phyloP scores from a whole-genome alignment of 495 filamentous ascomycete genomes.

The Penicillium canescens region DNA sequence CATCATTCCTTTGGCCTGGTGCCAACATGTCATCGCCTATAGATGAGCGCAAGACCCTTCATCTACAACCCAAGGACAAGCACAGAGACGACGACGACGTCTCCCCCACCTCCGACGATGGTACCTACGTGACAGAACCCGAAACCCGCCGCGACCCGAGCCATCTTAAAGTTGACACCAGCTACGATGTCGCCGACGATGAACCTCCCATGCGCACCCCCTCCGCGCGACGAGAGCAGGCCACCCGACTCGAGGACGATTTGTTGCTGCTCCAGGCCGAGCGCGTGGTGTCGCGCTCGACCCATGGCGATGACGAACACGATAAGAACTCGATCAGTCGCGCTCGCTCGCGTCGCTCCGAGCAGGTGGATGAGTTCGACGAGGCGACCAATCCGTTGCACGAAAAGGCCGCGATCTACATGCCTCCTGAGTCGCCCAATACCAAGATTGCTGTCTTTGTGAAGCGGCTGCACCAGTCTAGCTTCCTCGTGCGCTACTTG shows the following conservation, averaged over 20 bases:
- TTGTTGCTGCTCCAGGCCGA: constrained; percentile 81
- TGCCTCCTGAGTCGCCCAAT: constrained; percentile 65
- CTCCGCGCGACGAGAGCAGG: constrained; percentile 62
- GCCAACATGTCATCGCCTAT: constrained; percentile 56
- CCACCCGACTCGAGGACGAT: constrained; percentile 78
- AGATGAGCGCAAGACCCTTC: constrained; percentile 37
- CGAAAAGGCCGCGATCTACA: constrained; percentile 67
- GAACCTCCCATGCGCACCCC: constrained; percentile 42
- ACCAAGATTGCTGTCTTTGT: constrained; percentile 61
- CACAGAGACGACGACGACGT: constrained; percentile 19
- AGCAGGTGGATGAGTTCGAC: constrained; percentile 83
- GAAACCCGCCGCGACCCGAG: constrained; percentile 21
- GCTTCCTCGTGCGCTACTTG: constrained; percentile 79
- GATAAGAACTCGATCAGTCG: constrained; percentile 47
- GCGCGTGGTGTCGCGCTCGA: constrained; percentile 61
- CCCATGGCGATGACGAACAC: constrained; percentile 42
- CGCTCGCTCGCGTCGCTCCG: constrained; percentile 50
- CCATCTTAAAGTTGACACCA: constrained; percentile 37
- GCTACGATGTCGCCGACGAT: constrained; percentile 23
- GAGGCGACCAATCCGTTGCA: constrained; percentile 72
- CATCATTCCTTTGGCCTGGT: constrained; percentile 34
- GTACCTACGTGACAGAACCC: constrained; percentile 34
- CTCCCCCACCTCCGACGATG: constrained; percentile 40
- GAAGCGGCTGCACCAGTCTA: constrained; percentile 71
- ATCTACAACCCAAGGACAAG: constrained; percentile 24